Evolutionary conservation across 1,139 yeast species (phyloP).

Genomic region (Magnusiomyces clavatus): DNA sequence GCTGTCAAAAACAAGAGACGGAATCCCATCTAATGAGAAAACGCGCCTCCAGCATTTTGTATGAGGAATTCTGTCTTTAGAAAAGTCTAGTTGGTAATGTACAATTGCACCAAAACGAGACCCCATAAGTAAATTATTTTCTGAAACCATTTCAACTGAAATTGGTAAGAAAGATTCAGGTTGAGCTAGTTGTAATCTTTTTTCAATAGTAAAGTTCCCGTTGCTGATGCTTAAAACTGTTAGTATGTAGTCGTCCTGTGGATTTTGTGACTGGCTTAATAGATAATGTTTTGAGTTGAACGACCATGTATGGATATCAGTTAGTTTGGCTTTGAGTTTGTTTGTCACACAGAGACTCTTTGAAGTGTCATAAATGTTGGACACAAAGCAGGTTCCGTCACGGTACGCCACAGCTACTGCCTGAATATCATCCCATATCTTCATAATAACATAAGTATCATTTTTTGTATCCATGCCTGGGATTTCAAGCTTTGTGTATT

Average conservation of each 20-base stretch:
- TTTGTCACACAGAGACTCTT: too few species aligned
- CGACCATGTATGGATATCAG: constrained; percentile 42
- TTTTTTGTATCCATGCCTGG: constrained; percentile 35
- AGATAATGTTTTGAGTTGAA: constrained; percentile 31
- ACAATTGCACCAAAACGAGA: constrained; percentile 65
- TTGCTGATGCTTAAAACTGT: constrained; percentile 27
- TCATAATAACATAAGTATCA: constrained; percentile 44
- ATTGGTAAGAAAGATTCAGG: constrained; percentile 50
- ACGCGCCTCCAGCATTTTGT: constrained; percentile 40
- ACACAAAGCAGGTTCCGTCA: constrained; percentile 43
- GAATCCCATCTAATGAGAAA: constrained; percentile 13
- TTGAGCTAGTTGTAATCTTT: constrained; percentile 13
- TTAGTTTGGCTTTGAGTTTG: constrained; percentile 38
- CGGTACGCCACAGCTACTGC: constrained; percentile 45
- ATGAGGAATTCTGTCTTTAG: neutral
- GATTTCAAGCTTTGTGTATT: constrained; percentile 31
- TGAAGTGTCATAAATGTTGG: too few species aligned
- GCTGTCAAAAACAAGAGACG: constrained; percentile 8
- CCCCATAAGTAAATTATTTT: constrained; percentile 47
- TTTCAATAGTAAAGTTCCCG: constrained; percentile 1
- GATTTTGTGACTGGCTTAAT: constrained; percentile 62
- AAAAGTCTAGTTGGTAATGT: constrained; percentile 36
- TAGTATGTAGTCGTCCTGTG: constrained; percentile 49
- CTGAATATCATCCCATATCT: constrained; percentile 38
- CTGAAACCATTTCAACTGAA: constrained; percentile 40